phyloP scores from a whole-genome alignment of 2,329 filamentous ascomycete genomes.

The Cercospora sp. region DNA sequence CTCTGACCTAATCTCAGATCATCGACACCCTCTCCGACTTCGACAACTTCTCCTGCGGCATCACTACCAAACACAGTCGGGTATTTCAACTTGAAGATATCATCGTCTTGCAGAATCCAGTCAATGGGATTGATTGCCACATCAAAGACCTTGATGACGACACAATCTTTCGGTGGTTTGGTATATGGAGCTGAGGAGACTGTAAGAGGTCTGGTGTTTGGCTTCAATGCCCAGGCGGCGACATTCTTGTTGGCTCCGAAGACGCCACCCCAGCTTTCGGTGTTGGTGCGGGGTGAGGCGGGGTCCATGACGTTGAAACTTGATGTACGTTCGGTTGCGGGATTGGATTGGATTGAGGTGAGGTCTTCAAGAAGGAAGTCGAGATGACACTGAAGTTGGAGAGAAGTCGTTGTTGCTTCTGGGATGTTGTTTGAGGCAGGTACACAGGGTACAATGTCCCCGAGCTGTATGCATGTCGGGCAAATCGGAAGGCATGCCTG shows the following conservation, averaged over 20 bases:
- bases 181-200: conserved; percentile 43
- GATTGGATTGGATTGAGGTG: not conserved
- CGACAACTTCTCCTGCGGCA: conserved; percentile 49
- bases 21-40: conserved; percentile 49
- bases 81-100: conserved; percentile 38
- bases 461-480: not conserved
- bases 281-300: conserved; percentile 3
- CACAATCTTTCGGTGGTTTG: conserved; percentile 39
- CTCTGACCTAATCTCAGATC: conserved; percentile 49
- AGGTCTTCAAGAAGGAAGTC: not conserved
- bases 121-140: conserved; percentile 49
- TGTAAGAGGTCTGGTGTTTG: conserved; percentile 36
- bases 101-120: conserved; percentile 40
- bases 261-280: conserved; percentile 1
- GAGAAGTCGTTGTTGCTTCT: not conserved
- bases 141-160: conserved; percentile 44
- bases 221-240: conserved; percentile 40
- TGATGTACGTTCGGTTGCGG: not conserved
- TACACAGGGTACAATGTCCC: not conserved
- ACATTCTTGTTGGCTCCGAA: conserved; percentile 30
- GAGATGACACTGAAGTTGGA: not conserved
- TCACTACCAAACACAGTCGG: conserved; percentile 46
- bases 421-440: not conserved
- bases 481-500: not conserved
- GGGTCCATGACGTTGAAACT: not conserved